These are phyloP conservation scores for Xylariaceae sp. DNA, from an alignment of 2,329 filamentous ascomycete genomes.

Conservation along the genomic window DNA sequence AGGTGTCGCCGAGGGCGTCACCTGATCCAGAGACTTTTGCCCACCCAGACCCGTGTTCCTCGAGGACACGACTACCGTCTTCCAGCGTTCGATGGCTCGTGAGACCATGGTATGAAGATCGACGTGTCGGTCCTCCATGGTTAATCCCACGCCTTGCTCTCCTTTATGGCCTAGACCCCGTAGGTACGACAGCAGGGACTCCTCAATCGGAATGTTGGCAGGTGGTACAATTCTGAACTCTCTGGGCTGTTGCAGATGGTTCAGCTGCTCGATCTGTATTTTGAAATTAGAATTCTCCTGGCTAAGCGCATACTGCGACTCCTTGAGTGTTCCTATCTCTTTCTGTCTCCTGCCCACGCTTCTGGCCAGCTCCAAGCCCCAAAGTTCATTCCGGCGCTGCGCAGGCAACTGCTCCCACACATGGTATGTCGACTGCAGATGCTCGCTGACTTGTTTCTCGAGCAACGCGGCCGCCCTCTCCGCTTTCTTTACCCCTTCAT, in stretches of 20 bases:
- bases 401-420: conserved; percentile 67
- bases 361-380: conserved; percentile 59
- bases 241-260: conserved; percentile 54
- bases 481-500: conserved; percentile 44
- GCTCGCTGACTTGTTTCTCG: conserved; percentile 66
- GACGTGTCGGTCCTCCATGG: conserved; percentile 47
- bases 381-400: conserved; percentile 55
- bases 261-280: conserved; percentile 56
- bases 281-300: conserved; percentile 57
- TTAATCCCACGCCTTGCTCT: conserved; percentile 41
- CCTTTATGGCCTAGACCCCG: conserved; percentile 43
- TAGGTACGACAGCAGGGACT: conserved; percentile 43
- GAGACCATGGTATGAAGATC: conserved; percentile 51
- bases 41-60: conserved; percentile 46
- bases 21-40: conserved; percentile 46
- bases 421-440: conserved; percentile 71
- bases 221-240: conserved; percentile 55
- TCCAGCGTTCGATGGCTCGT: conserved; percentile 59
- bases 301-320: conserved; percentile 46
- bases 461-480: conserved; percentile 55
- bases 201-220: conserved; percentile 48
- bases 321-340: conserved; percentile 48
- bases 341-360: conserved; percentile 54
- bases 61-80: conserved; percentile 52
- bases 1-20: conserved; percentile 21